These are phyloP conservation scores for Phaseolus coccineus DNA, from an alignment of 331 rosid species.

Conservation along the genomic window DNA sequence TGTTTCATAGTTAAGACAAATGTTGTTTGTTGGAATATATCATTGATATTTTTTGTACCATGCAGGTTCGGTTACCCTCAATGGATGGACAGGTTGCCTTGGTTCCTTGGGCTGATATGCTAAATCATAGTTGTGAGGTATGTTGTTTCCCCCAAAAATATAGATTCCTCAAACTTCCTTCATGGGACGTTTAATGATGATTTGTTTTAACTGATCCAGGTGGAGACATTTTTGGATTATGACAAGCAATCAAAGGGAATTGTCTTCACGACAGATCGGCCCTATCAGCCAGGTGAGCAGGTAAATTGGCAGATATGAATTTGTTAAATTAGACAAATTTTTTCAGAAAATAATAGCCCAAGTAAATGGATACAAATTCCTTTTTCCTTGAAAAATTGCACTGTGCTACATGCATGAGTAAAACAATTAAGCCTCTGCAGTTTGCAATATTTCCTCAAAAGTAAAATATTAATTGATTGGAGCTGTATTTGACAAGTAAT, in stretches of 20 bases:
- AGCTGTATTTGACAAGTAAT: constrained; percentile 20
- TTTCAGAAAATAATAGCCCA: constrained; percentile 20
- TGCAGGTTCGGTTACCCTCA: constrained; percentile 92
- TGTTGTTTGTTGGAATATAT: constrained; percentile 31
- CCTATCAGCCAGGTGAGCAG: constrained; percentile 99
- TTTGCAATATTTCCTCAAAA: constrained; percentile 20
- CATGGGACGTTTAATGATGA: constrained; percentile 28
- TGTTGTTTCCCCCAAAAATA: constrained; percentile 18
- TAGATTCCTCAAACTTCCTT: constrained; percentile 10
- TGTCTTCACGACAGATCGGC: constrained; percentile 78
- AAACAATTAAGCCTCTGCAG: neutral
- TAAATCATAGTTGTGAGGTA: constrained; percentile 95
- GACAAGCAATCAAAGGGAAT: constrained; percentile 82
- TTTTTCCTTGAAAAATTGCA: constrained; percentile 25
- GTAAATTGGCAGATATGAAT: constrained; percentile 54
- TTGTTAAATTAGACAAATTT: constrained; percentile 37
- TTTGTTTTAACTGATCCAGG: constrained; percentile 59
- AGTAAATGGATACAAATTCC: constrained; percentile 27
- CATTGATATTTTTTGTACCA: constrained; percentile 33
- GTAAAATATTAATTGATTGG: constrained; percentile 2
- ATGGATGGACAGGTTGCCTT: constrained; percentile 88
- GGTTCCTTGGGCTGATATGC: constrained; percentile 99
- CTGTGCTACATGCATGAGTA: constrained; percentile 20
- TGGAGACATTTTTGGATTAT: constrained; percentile 90
- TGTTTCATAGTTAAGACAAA: constrained; percentile 19